Evolutionary conservation across 176 grass and related monocot genomes (phyloP).

Genomic region (Oryza glumipatula): DNA sequence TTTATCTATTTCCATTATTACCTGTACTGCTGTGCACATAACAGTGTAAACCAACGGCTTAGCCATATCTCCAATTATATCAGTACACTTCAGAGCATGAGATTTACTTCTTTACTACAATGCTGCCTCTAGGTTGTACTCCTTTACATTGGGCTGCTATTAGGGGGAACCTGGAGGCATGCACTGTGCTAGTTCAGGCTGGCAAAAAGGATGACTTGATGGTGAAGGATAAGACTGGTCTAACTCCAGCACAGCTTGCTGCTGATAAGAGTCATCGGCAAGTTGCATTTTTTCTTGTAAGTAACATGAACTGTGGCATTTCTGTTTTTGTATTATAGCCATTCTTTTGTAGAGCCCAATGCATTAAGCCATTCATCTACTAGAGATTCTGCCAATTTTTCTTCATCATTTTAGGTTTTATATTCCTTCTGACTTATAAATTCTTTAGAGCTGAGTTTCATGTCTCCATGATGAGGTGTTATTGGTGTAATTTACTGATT

Average conservation of each 20-base stretch:
- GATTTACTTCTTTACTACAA: constrained; percentile 36
- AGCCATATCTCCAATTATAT: constrained; percentile 6
- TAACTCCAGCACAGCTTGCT: constrained; percentile 93
- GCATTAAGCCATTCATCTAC: not conserved
- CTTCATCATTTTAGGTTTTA: not conserved
- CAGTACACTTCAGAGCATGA: constrained; percentile 23
- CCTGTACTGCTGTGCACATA: not conserved
- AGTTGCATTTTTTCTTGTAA: constrained; percentile 98
- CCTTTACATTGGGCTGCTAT: constrained; percentile 99
- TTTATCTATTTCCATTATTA: constrained; percentile 23
- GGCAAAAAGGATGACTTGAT: constrained; percentile 98
- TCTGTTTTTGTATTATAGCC: not conserved
- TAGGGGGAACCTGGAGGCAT: constrained; percentile 87
- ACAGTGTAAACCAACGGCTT: constrained; percentile 10
- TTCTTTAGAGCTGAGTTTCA: not conserved
- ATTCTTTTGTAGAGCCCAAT: not conserved
- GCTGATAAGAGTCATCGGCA: constrained; percentile 87
- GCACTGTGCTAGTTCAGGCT: constrained; percentile 93
- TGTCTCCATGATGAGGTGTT: not conserved
- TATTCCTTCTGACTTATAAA: constrained; percentile 6
- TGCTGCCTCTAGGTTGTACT: constrained; percentile 80
- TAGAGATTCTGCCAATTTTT: not conserved
- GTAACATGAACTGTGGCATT: constrained; percentile 44
- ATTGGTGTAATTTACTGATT: not conserved
- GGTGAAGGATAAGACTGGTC: constrained; percentile 90